Percentiles rank a stretch among this genome's conserved stretches.
Conservation (phyloP, 192 early-diverging fungal species). For the Linnemannia zychae region DNA sequence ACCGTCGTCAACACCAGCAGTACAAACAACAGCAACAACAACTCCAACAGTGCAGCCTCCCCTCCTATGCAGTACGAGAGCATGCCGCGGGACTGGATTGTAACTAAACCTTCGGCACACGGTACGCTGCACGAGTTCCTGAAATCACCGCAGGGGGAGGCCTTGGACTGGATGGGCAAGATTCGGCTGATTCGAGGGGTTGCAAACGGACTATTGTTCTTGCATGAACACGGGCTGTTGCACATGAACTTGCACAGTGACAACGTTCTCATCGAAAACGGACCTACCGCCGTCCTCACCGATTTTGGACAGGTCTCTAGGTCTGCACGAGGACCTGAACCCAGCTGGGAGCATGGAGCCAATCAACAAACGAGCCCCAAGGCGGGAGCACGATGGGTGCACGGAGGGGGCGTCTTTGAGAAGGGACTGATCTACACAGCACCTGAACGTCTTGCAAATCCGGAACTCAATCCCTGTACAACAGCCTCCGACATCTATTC, state of each 20-base stretch:
- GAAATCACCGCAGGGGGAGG: constrained; percentile 46
- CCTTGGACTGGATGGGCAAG: constrained; percentile 54
- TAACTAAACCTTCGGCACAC: constrained; percentile 51
- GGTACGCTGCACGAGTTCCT: constrained; percentile 52
- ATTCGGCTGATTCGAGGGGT: constrained; percentile 55
- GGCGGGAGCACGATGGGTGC: constrained; percentile 38
- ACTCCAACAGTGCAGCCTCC: not conserved
- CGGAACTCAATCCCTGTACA: constrained; percentile 52
- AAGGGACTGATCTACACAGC: constrained; percentile 50
- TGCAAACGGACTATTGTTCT: constrained; percentile 37
- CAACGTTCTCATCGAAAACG: constrained; percentile 47
- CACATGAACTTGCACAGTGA: constrained; percentile 58
- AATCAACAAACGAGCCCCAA: constrained; percentile 16
- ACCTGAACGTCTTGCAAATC: constrained; percentile 53
- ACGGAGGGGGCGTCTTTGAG: constrained; percentile 45
- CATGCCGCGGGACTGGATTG: constrained; percentile 47
- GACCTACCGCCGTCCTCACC: constrained; percentile 41
- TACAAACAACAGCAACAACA: not conserved
- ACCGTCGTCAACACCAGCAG: not conserved
- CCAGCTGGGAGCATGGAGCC: not conserved
- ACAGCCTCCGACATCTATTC: constrained; percentile 48
- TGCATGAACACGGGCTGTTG: constrained; percentile 50
- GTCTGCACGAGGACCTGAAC: constrained; percentile 26
- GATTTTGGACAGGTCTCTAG: constrained; percentile 52
- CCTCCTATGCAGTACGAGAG: constrained; percentile 3